These are phyloP conservation scores for Ramaria sp. DNA, from an alignment of 768 basidiomycete species.

Conservation along the genomic window DNA sequence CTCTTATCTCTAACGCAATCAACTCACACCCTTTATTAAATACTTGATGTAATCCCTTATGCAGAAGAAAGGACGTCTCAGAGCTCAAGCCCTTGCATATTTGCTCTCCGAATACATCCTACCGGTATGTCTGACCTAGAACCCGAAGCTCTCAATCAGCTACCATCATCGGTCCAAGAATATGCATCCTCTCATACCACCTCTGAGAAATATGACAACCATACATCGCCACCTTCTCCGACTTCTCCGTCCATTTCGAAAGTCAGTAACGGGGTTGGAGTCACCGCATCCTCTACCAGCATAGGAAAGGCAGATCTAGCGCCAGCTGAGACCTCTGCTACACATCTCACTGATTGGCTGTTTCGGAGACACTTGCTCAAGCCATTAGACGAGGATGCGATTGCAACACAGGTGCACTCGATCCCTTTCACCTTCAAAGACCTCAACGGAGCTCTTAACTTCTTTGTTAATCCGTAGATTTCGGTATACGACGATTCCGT, in stretches of 20 bases:
- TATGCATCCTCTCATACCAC: background rate
- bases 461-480: slow-evolving; percentile 17
- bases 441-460: background rate
- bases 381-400: slow-evolving; percentile 23
- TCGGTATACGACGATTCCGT: slow-evolving; percentile 43
- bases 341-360: background rate
- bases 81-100: background rate
- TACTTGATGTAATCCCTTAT: background rate
- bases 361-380: background rate
- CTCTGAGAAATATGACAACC: background rate
- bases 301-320: background rate
- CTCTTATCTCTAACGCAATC: background rate
- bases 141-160: background rate
- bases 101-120: too few relatives aligned
- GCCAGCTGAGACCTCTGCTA: background rate
- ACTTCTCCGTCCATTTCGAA: background rate
- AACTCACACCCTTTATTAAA: background rate
- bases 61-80: background rate
- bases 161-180: background rate
- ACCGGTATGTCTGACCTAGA: too few relatives aligned
- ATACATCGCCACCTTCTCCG: background rate
- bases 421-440: background rate
- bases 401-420: slow-evolving; percentile 24
- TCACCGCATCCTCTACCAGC: background rate
- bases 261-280: background rate